A percentile compares a stretch with the other conserved stretches of the same genome.
Conservation (phyloP, 371 early-diverging fungal species). For the Mortierella sp. region DNA sequence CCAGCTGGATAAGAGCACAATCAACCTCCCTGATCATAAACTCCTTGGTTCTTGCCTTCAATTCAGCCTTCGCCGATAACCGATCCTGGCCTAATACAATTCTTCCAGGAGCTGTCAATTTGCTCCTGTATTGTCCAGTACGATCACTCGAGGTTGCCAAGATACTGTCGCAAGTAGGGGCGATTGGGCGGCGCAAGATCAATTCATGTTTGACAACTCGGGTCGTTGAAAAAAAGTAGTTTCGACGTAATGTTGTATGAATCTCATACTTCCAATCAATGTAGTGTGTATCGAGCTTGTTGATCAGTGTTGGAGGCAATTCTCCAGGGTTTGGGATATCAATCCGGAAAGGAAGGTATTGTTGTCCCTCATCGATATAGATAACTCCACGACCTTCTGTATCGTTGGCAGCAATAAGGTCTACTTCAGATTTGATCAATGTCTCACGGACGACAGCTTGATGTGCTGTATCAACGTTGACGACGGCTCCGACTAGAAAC, state of each 20-base stretch:
- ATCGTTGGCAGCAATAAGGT: slow-evolving; percentile 52
- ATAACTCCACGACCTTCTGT: slow-evolving; percentile 41
- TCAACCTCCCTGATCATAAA: slow-evolving; percentile 54
- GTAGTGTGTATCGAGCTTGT: slow-evolving; percentile 52
- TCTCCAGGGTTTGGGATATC: slow-evolving; percentile 34
- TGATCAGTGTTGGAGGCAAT: slow-evolving; percentile 52
- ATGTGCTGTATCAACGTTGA: slow-evolving; percentile 35
- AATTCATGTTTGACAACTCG: slow-evolving; percentile 49
- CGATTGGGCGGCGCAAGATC: slow-evolving; percentile 48
- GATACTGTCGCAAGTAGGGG: slow-evolving; percentile 13
- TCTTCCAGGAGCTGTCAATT: slow-evolving; percentile 37
- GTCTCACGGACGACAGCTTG: slow-evolving; percentile 30
- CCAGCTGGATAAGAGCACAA: slow-evolving; percentile 42
- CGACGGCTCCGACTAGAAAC: slow-evolving; percentile 41
- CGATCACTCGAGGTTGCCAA: slow-evolving; percentile 44
- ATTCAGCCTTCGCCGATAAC: slow-evolving; percentile 36
- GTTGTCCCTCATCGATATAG: slow-evolving; percentile 32
- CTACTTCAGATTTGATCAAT: slow-evolving; percentile 24
- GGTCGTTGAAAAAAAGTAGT: slow-evolving; percentile 48
- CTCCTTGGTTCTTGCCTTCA: slow-evolving; percentile 49
- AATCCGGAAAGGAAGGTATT: slow-evolving; percentile 52
- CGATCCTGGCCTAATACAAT: slow-evolving; percentile 48
- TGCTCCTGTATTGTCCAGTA: slow-evolving; percentile 41
- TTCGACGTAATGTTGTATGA: slow-evolving; percentile 42
- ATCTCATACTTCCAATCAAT: slow-evolving; percentile 57